phyloP scores from a whole-genome alignment of 169 alveolate genomes.

The Plasmodium gaboni region DNA sequence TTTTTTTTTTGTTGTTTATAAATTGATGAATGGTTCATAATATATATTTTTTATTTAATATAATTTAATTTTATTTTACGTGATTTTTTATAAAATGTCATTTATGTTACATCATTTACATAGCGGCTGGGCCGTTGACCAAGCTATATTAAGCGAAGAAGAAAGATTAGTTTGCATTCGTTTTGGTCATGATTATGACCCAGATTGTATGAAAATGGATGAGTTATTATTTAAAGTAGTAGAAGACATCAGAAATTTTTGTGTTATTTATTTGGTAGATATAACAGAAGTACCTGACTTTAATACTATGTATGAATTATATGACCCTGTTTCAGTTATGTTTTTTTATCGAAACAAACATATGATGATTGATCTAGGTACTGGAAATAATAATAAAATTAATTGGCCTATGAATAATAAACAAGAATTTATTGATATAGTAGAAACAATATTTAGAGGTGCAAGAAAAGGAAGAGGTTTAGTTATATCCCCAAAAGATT shows the following conservation, averaged over 20 bases:
- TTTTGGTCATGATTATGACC: conserved; percentile 98
- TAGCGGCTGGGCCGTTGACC: conserved; percentile 99
- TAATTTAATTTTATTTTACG: not conserved
- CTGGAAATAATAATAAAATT: conserved; percentile 98
- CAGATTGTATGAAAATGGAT: conserved; percentile 98
- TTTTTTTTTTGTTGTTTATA: not conserved
- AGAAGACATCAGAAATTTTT: conserved; percentile 96
- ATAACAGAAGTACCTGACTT: conserved; percentile 99
- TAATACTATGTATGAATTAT: conserved; percentile 98
- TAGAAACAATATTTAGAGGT: conserved; percentile 97
- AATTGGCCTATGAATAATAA: conserved; percentile 98
- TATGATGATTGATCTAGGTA: conserved; percentile 99
- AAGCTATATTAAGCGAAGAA: conserved; percentile 98
- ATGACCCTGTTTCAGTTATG: conserved; percentile 99
- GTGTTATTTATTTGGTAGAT: conserved; percentile 98
- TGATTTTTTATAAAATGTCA: conserved; percentile 91
- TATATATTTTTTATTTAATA: conserved; percentile 1
- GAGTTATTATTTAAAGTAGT: conserved; percentile 96
- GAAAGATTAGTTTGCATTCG: conserved; percentile 97
- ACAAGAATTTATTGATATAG: conserved; percentile 97
- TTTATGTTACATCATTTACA: conserved; percentile 98
- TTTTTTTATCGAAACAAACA: conserved; percentile 98
- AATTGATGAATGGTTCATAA: conserved; percentile 12
- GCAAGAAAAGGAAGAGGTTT: conserved; percentile 99
- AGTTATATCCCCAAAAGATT: conserved; percentile 97